Base-by-base conservation (phyloP, 202 grass and related monocot genomes). In the Schoenoplectus triqueter region DNA sequence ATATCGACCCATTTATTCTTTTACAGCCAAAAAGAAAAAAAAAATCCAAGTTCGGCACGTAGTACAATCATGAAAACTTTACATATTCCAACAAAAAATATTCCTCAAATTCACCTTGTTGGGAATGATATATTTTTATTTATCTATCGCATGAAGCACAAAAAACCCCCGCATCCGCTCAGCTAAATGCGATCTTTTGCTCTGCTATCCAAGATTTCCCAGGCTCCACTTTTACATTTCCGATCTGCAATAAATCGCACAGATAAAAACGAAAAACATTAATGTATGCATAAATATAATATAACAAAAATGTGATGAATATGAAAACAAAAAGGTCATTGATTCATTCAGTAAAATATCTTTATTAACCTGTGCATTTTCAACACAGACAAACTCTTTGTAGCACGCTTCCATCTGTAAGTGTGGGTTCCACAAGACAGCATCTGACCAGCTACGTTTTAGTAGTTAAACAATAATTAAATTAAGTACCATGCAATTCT, bases 371-470 rank as follows among this genome's bases (percentile, higher is more conserved):
- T 89, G 91, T 21, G 92, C 92, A 82, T 97, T 97, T 92, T 97
- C 94, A 17, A 97, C 94, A 75, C 92, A 97, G 56, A 97, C 91
- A 78, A 96, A 96, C 86, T 96, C 91, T 88, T 93, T 93, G 88
- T 94, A 95, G 74, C 95, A 98, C 0, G 92, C 85, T 86, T 98
- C 95, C 95, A 98, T 98, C 85, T 90, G 91, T 83, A 94, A 81
- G 79, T 98, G 84, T 69, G 95, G 95, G 87, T 98, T 98, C 95
- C 95, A 98, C 74, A 95, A 80, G 55, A 98, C 95, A 55, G 93
- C 90, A 92, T 98, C 95, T 72, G 92, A 86, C 95, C 95, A 98
- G 69, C 92, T 98, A 85, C 68, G 88, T 88, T 80, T 61, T 44
- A 20, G 80, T 82, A 69, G 67, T 42, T 68, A 66, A 18, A 9